These are phyloP conservation scores for Camelina neglecta DNA, from an alignment of 345 rosid species.

Conservation along the genomic window DNA sequence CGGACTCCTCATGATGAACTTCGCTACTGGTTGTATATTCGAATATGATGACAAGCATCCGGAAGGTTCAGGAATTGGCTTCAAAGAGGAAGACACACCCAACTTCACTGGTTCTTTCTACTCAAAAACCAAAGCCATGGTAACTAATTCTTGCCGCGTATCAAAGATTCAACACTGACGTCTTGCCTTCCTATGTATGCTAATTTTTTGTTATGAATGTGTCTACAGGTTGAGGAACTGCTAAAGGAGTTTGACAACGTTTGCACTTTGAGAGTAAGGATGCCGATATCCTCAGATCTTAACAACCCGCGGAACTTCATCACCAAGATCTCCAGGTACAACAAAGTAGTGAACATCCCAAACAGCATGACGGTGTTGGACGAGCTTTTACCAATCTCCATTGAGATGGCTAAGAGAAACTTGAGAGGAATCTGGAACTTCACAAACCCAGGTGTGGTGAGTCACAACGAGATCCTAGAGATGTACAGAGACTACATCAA, in stretches of 20 bases:
- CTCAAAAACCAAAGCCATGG: conserved; percentile 88
- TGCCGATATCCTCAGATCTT: conserved; percentile 84
- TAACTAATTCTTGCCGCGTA: too few relatives aligned
- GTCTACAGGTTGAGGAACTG: conserved; percentile 70
- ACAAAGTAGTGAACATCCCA: conserved; percentile 81
- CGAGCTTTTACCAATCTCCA: conserved; percentile 73
- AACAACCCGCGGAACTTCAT: conserved; percentile 76
- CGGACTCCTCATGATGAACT: conserved; percentile 66
- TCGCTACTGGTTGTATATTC: conserved; percentile 83
- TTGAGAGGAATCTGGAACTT: conserved; percentile 78
- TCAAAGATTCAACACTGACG: neutral
- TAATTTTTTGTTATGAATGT: conserved; percentile 19
- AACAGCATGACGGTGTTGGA: conserved; percentile 82
- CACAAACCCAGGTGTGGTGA: conserved; percentile 80
- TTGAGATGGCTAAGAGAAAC: conserved; percentile 83
- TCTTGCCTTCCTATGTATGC: neutral
- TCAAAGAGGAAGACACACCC: conserved; percentile 72
- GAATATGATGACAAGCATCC: conserved; percentile 72
- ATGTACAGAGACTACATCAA: conserved; percentile 75
- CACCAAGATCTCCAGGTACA: conserved; percentile 69
- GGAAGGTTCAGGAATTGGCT: conserved; percentile 66
- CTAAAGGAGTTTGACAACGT: conserved; percentile 70
- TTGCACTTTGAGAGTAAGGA: conserved; percentile 71
- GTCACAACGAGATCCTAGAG: conserved; percentile 77
- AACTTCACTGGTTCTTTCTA: conserved; percentile 81